Percentiles rank a stretch among this genome's conserved stretches.
phyloP scores from a whole-genome alignment of 1,139 yeast genomes.

The Yamadazyma taylorii region DNA sequence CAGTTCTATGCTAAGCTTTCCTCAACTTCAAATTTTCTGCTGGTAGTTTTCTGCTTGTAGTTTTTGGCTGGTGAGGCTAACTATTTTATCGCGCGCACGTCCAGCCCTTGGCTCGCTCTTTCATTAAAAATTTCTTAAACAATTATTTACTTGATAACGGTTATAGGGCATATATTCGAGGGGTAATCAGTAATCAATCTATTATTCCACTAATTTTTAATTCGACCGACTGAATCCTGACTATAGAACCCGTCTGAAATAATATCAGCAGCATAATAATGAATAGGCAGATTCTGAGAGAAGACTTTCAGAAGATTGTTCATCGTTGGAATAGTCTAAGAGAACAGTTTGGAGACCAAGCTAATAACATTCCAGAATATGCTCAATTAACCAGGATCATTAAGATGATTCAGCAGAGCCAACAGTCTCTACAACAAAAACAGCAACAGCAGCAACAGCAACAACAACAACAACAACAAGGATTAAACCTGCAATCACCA shows the following conservation, averaged over 20 bases:
- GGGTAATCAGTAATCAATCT: slow-evolving; percentile 6
- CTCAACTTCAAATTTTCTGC: no score
- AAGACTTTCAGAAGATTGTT: slow-evolving; percentile 44
- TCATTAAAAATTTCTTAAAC: no score
- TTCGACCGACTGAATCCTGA: slow-evolving; percentile 2
- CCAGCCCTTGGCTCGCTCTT: no score
- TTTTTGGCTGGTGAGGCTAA: no score
- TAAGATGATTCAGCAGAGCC: slow-evolving; percentile 47
- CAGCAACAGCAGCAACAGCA: slow-evolving; percentile 18
- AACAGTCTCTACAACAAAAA: slow-evolving; percentile 17
- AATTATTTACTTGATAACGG: no score
- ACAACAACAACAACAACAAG: slow-evolving; percentile 7
- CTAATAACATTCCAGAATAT: slow-evolving; percentile 60
- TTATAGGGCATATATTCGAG: neutral
- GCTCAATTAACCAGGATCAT: slow-evolving; percentile 57
- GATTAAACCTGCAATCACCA: slow-evolving; percentile 9
- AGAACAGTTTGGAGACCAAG: slow-evolving; percentile 64
- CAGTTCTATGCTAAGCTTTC: no score
- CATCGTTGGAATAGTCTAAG: slow-evolving; percentile 65
- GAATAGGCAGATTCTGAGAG: slow-evolving; percentile 37
- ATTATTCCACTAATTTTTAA: slow-evolving; percentile 1
- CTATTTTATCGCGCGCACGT: neutral
- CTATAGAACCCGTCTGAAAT: no score
- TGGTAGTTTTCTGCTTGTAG: no score
- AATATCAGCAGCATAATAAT: no score